These are phyloP conservation scores for Bipolaris oryzae DNA, from an alignment of 2,329 filamentous ascomycete genomes.

Conservation along the genomic window DNA sequence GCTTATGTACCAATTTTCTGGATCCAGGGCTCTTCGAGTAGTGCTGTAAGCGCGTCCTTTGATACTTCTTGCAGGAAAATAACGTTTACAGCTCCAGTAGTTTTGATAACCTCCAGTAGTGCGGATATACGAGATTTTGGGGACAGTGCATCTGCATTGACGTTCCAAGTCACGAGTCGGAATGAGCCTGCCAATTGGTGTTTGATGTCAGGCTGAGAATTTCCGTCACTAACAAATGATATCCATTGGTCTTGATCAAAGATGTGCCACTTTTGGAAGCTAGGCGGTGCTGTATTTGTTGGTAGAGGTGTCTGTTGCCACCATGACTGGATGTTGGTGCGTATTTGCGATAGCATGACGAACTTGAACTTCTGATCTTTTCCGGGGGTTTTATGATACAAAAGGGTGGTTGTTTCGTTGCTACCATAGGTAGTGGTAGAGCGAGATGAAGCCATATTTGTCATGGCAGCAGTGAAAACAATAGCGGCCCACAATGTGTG, in stretches of 20 bases:
- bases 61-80: conserved; percentile 12
- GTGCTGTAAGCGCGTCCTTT: background rate
- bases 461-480: background rate
- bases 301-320: conserved; percentile 11
- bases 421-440: background rate
- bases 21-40: conserved; percentile 4
- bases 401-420: background rate
- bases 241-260: conserved; percentile 1
- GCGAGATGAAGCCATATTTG: background rate
- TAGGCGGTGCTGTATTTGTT: background rate
- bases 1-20: conserved; percentile 8
- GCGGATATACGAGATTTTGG: conserved; percentile 6
- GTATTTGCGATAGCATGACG: conserved; percentile 10
- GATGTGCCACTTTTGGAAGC: conserved; percentile 7
- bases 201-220: background rate
- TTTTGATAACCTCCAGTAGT: conserved; percentile 1
- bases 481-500: background rate
- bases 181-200: conserved; percentile 7
- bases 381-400: background rate
- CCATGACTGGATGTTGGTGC: conserved; percentile 4
- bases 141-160: background rate
- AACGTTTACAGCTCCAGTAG: background rate
- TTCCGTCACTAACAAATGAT: background rate
- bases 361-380: background rate
- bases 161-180: conserved; percentile 11